phyloP scores from a whole-genome alignment of 2,329 filamentous ascomycete genomes.

The Cercospora sesami region DNA sequence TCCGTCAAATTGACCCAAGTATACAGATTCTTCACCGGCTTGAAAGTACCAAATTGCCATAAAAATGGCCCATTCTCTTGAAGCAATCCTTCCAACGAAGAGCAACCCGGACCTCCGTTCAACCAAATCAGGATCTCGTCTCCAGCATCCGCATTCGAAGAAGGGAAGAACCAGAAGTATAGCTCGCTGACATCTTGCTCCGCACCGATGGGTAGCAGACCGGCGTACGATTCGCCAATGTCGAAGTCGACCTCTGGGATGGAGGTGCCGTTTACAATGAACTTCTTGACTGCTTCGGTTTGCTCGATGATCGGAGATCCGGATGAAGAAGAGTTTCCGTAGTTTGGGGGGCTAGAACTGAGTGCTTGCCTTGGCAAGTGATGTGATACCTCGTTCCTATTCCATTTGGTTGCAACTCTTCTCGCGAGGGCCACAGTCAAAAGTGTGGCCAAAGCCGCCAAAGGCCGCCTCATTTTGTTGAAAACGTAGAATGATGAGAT shows the following conservation, averaged over 20 bases:
- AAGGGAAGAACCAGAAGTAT: constrained; percentile 55
- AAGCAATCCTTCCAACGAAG: constrained; percentile 48
- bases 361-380: constrained; percentile 5
- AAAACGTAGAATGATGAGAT: neutral
- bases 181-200: constrained; percentile 39
- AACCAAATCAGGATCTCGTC: constrained; percentile 46
- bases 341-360: neutral
- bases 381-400: neutral
- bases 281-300: constrained; percentile 48
- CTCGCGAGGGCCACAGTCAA: neutral
- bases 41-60: constrained; percentile 49
- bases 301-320: constrained; percentile 42
- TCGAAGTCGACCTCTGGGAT: constrained; percentile 41
- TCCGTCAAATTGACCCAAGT: constrained; percentile 55
- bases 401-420: constrained; percentile 3
- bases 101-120: constrained; percentile 50
- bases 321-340: neutral
- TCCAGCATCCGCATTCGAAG: constrained; percentile 41
- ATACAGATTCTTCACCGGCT: constrained; percentile 50
- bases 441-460: neutral
- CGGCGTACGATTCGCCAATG: constrained; percentile 40
- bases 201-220: constrained; percentile 37
- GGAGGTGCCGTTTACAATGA: constrained; percentile 34
- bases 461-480: neutral
- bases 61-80: constrained; percentile 51